Conservation (phyloP, 2,329 filamentous ascomycete species). For the Neoarthrinium moseri region DNA sequence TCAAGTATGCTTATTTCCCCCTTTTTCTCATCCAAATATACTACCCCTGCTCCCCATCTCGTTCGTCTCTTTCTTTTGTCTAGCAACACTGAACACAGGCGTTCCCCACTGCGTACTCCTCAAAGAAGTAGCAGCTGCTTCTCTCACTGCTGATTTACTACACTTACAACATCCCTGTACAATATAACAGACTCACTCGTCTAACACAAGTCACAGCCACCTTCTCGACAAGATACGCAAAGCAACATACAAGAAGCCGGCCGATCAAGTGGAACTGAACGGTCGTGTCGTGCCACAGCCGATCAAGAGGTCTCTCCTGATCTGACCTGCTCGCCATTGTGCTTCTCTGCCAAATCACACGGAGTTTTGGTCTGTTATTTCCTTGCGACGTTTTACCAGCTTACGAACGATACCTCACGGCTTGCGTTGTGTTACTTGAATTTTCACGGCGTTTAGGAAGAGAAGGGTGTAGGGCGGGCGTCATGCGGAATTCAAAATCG, state of each 20-base stretch:
- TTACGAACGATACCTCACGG: conserved; percentile 4
- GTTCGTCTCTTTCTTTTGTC: neutral
- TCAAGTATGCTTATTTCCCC: conserved; percentile 49
- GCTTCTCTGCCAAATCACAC: too few relatives aligned
- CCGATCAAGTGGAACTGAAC: conserved; percentile 1
- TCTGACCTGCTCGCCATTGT: neutral
- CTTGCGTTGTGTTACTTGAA: too few relatives aligned
- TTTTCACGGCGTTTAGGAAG: too few relatives aligned
- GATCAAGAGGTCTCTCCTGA: conserved; percentile 11
- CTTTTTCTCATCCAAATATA: conserved; percentile 32
- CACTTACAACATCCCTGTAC: conserved; percentile 24
- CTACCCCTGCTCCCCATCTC: conserved; percentile 14
- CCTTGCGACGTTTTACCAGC: too few relatives aligned
- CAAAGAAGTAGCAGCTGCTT: neutral
- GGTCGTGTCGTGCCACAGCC: conserved; percentile 9
- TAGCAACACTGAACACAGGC: conserved; percentile 10
- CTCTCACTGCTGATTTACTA: neutral
- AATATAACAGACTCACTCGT: conserved; percentile 13
- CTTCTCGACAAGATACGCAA: conserved; percentile 13
- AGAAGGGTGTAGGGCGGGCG: too few relatives aligned
- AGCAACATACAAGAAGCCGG: neutral
- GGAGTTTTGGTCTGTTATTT: neutral
- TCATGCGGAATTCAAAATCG: too few relatives aligned
- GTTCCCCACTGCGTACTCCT: conserved; percentile 6
- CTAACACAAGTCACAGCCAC: conserved; percentile 10